A percentile compares a stretch with the other conserved stretches of the same genome.
Evolutionary conservation across 495 filamentous ascomycete species (phyloP).

Genomic region (Tetracladium setigerum): DNA sequence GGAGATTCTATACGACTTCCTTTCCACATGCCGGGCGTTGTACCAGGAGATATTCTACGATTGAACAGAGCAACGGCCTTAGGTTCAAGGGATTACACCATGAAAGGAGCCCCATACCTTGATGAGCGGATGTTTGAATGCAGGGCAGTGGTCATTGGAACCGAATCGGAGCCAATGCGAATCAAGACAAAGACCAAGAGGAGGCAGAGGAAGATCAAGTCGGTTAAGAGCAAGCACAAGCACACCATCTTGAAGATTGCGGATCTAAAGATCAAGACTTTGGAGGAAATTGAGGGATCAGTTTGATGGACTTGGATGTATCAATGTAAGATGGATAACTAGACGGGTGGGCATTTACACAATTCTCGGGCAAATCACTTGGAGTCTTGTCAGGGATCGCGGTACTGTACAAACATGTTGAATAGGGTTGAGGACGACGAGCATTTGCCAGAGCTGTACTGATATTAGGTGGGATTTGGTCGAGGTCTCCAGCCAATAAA

Average conservation of each 20-base stretch:
- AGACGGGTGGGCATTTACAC: too few species aligned
- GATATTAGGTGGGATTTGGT: conserved; percentile 12
- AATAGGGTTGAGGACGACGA: conserved; percentile 1
- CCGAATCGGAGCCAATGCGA: conserved; percentile 81
- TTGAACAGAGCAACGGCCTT: conserved; percentile 73
- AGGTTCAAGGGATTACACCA: conserved; percentile 83
- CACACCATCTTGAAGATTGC: conserved; percentile 81
- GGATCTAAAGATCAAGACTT: conserved; percentile 62
- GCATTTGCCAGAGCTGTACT: conserved; percentile 1
- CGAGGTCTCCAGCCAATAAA: neutral
- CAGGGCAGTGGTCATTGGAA: conserved; percentile 75
- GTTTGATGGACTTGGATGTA: neutral
- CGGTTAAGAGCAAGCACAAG: conserved; percentile 74
- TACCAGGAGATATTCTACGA: conserved; percentile 75
- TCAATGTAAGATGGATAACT: neutral
- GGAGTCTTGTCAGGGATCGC: too few species aligned
- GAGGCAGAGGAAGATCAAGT: conserved; percentile 66
- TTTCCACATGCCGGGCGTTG: conserved; percentile 83
- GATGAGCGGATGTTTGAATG: conserved; percentile 80
- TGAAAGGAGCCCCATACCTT: conserved; percentile 69
- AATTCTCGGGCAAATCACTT: too few species aligned
- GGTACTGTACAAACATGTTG: neutral
- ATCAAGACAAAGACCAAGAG: conserved; percentile 90
- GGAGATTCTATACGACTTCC: conserved; percentile 87
- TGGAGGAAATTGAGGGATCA: conserved; percentile 45